Conservation (phyloP, 2,329 filamentous ascomycete species). For the Harringtonia aguacate region DNA sequence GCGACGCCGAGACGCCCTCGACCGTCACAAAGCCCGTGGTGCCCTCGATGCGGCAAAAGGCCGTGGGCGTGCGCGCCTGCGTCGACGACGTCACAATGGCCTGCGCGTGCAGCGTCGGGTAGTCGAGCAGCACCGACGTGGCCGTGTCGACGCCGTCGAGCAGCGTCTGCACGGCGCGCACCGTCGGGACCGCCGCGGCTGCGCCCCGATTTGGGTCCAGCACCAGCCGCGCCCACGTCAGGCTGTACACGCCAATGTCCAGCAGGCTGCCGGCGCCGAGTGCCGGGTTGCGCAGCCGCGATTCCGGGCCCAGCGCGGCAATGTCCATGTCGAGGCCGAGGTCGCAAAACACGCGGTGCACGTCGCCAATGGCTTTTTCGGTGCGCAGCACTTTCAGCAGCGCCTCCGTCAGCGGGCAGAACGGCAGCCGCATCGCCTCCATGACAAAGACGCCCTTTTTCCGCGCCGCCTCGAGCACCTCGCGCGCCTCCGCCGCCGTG, state of each 20-base stretch:
- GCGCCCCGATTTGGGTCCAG: conserved; percentile 20
- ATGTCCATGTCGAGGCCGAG: conserved; percentile 27
- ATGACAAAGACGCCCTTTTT: conserved; percentile 29
- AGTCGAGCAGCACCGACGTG: conserved; percentile 27
- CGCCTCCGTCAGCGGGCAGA: conserved; percentile 25
- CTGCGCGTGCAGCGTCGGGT: conserved; percentile 23
- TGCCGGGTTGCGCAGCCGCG: conserved; percentile 23
- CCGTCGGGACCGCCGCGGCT: conserved; percentile 19
- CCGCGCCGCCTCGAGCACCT: conserved; percentile 27
- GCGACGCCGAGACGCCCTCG: conserved; percentile 21
- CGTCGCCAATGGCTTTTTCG: conserved; percentile 26
- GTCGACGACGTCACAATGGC: conserved; percentile 30
- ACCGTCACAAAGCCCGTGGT: conserved; percentile 25
- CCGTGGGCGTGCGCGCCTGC: conserved; percentile 13
- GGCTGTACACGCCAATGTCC: conserved; percentile 30
- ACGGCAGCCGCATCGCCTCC: conserved; percentile 36
- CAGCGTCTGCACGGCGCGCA: conserved; percentile 24
- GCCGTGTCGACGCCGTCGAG: conserved; percentile 22
- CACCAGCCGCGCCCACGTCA: conserved; percentile 27
- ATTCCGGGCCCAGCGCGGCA: conserved; percentile 17
- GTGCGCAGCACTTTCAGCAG: conserved; percentile 25
- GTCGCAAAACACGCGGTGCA: conserved; percentile 27
- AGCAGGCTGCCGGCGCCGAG: conserved; percentile 31
- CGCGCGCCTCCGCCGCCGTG: conserved; percentile 25
- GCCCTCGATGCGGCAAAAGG: conserved; percentile 29